phyloP scores from a whole-genome alignment of 176 grass and related monocot species.

The Zea luxurians region DNA sequence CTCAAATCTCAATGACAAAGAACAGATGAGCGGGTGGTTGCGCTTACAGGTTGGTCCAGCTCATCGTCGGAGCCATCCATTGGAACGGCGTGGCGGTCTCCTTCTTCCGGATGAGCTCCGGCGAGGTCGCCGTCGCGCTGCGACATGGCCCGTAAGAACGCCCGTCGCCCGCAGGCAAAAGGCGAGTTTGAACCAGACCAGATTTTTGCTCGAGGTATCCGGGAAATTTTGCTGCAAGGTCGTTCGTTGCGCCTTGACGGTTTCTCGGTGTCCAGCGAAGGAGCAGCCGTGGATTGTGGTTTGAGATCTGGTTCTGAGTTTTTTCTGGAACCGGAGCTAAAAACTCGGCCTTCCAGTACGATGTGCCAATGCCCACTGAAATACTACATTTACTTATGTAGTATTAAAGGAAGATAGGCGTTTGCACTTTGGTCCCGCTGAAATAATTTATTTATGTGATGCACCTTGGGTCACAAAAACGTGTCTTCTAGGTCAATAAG shows the following conservation, averaged over 20 bases:
- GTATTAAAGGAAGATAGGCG: background rate
- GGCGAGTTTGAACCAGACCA: background rate
- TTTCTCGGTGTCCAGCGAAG: background rate
- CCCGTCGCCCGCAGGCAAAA: background rate
- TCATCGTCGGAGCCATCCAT: conserved; percentile 59
- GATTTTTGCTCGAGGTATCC: background rate
- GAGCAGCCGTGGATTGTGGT: background rate
- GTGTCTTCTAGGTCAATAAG: background rate
- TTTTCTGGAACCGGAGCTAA: conserved; percentile 9
- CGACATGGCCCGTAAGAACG: conserved; percentile 48
- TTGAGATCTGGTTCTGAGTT: background rate
- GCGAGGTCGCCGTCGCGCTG: conserved; percentile 39
- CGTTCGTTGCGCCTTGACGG: background rate
- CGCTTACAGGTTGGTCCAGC: conserved; percentile 55
- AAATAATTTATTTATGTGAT: background rate
- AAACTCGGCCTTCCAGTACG: background rate
- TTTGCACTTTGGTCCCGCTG: background rate
- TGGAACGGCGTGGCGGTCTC: conserved; percentile 23
- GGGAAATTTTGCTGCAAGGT: background rate
- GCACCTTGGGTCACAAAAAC: background rate
- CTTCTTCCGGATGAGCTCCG: conserved; percentile 53
- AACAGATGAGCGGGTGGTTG: background rate
- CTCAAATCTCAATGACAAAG: background rate
- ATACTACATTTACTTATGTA: background rate
- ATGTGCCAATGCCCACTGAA: background rate